A percentile compares a stretch with the other conserved stretches of the same genome.
These are phyloP conservation scores for Lizanozyma gosingica DNA, from an alignment of 1,139 yeast genomes.

Conservation along the genomic window DNA sequence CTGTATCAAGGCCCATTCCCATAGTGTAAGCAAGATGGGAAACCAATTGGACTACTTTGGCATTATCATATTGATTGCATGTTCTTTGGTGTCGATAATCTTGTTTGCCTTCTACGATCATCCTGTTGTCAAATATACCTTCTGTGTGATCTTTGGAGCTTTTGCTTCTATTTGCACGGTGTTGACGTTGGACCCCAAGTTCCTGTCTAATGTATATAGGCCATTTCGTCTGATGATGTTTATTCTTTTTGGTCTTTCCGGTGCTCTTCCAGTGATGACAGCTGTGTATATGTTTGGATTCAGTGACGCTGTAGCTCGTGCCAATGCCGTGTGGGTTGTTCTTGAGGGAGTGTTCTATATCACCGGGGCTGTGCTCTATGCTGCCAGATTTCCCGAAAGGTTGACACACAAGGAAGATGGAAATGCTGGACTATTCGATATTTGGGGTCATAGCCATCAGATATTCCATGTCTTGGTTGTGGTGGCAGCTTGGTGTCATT, in stretches of 20 bases:
- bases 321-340: constrained; percentile 53
- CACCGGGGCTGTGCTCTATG: constrained; percentile 72
- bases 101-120: constrained; percentile 58
- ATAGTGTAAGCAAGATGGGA: constrained; percentile 49
- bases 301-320: constrained; percentile 37
- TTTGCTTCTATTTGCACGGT: constrained; percentile 58
- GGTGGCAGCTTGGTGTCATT: constrained; percentile 71
- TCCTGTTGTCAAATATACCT: constrained; percentile 28
- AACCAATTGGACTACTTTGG: constrained; percentile 85
- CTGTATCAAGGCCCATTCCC: constrained; percentile 69
- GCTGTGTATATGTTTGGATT: constrained; percentile 33
- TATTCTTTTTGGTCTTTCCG: constrained; percentile 73
- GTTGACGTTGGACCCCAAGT: constrained; percentile 57
- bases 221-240: constrained; percentile 74
- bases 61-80: constrained; percentile 64
- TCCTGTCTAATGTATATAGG: constrained; percentile 63
- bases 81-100: constrained; percentile 66
- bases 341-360: constrained; percentile 70
- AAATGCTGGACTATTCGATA: constrained; percentile 41
- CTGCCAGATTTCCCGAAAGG: constrained; percentile 71
- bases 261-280: constrained; percentile 56
- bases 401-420: constrained; percentile 7
- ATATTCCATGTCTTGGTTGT: constrained; percentile 80
- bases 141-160: constrained; percentile 38
- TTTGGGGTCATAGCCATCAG: constrained; percentile 82